A percentile compares a stretch with the other conserved stretches of the same genome.
Evolutionary conservation across 371 early-diverging fungal genomes (phyloP).

Genomic region (Mortierella sp.): DNA sequence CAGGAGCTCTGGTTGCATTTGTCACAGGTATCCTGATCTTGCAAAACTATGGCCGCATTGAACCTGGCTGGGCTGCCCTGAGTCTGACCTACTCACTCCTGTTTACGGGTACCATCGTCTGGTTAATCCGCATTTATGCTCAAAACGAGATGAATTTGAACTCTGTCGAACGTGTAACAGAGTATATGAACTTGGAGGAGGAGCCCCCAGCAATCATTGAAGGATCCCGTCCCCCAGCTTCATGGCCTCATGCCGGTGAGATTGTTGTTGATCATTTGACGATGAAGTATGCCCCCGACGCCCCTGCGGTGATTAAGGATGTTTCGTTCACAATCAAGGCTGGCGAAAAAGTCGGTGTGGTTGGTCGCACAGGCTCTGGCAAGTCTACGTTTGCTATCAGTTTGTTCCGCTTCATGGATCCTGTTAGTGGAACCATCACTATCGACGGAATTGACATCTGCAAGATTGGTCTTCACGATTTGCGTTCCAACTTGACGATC

Average conservation of each 20-base stretch:
- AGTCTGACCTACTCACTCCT: slow-evolving; percentile 78
- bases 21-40: slow-evolving; percentile 59
- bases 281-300: slow-evolving; percentile 77
- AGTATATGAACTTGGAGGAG: slow-evolving; percentile 73
- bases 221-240: slow-evolving; percentile 57
- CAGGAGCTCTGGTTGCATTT: slow-evolving; percentile 80
- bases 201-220: slow-evolving; percentile 67
- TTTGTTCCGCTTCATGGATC: slow-evolving; percentile 80
- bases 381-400: slow-evolving; percentile 79
- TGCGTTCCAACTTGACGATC: slow-evolving; percentile 75
- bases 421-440: slow-evolving; percentile 68
- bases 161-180: slow-evolving; percentile 77
- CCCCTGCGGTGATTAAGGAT: slow-evolving; percentile 77
- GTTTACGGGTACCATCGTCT: slow-evolving; percentile 76
- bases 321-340: slow-evolving; percentile 56
- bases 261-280: slow-evolving; percentile 74
- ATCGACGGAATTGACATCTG: slow-evolving; percentile 80
- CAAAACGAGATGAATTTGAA: slow-evolving; percentile 74
- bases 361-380: slow-evolving; percentile 73
- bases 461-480: slow-evolving; percentile 71
- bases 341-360: slow-evolving; percentile 61
- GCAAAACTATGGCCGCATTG: slow-evolving; percentile 69
- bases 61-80: slow-evolving; percentile 80
- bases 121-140: slow-evolving; percentile 85
- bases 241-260: slow-evolving; percentile 82